phyloP scores from a whole-genome alignment of 108 stramenopile genomes.

The Skeletonema costatum region DNA sequence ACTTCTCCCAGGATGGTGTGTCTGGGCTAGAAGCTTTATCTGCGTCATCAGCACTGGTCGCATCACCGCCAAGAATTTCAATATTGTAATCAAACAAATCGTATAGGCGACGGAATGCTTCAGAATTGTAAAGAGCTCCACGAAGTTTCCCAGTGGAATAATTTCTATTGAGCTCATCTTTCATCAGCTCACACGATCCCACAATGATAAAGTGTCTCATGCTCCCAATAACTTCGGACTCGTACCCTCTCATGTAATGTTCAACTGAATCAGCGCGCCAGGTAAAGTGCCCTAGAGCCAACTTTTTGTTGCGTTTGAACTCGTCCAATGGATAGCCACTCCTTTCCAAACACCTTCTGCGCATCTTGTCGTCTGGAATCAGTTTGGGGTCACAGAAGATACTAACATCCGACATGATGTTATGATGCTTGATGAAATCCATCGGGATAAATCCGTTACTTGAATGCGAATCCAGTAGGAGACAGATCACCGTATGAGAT shows the following conservation, averaged over 20 bases:
- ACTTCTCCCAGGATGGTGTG: neutral
- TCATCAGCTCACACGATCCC: neutral
- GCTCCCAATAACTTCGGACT: neutral
- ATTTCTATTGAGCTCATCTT: neutral
- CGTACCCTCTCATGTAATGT: neutral
- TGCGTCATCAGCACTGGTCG: neutral
- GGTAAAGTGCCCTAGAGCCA: neutral
- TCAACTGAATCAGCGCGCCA: neutral
- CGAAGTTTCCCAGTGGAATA: neutral
- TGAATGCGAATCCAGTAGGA: neutral
- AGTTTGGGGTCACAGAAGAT: neutral
- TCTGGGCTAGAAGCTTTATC: neutral
- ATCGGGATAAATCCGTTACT: constrained; percentile 13
- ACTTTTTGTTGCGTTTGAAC: neutral
- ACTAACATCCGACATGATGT: constrained; percentile 4
- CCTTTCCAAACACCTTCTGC: neutral
- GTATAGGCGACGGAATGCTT: neutral
- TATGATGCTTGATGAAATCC: neutral
- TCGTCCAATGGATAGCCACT: neutral
- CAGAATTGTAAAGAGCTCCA: neutral
- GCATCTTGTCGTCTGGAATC: constrained; percentile 2
- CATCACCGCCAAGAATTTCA: neutral
- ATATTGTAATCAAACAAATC: neutral
- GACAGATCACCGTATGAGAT: constrained; percentile 9
- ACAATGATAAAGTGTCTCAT: neutral